Evolutionary conservation across 2,329 filamentous ascomycete genomes (phyloP).

Genomic region (Diaporthe vaccinii): DNA sequence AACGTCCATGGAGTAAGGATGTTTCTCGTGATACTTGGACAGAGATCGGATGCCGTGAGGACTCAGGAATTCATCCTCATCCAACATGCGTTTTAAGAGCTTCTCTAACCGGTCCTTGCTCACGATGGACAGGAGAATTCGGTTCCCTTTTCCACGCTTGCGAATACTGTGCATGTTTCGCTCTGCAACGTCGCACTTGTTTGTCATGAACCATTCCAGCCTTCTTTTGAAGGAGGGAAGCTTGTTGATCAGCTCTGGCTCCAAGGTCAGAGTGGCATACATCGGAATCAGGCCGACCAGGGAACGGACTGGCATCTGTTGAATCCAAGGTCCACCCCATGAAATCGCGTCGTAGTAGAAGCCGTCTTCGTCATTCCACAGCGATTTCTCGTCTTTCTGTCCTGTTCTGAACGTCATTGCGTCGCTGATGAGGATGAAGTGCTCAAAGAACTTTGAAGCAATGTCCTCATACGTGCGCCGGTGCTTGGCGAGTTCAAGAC

Average conservation of each 20-base stretch:
- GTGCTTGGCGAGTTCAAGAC: conserved; percentile 94
- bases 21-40: conserved; percentile 89
- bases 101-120: conserved; percentile 92
- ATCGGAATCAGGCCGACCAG: conserved; percentile 94
- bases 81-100: conserved; percentile 91
- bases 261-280: conserved; percentile 91
- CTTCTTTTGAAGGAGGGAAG: conserved; percentile 94
- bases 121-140: conserved; percentile 89
- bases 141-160: conserved; percentile 89
- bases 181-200: conserved; percentile 87
- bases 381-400: conserved; percentile 79
- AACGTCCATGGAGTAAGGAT: conserved; percentile 95
- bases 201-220: conserved; percentile 93
- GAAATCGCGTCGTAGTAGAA: conserved; percentile 99
- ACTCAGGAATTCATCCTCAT: conserved; percentile 93
- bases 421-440: conserved; percentile 97
- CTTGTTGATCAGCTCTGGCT: conserved; percentile 92
- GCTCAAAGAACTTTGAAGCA: conserved; percentile 98
- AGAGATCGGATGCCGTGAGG: conserved; percentile 92
- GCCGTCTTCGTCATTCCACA: conserved; percentile 97
- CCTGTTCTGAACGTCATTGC: conserved; percentile 90
- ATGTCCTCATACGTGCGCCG: conserved; percentile 96
- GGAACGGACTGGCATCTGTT: conserved; percentile 92
- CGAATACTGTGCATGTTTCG: conserved; percentile 95
- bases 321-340: conserved; percentile 92